phyloP scores from a whole-genome alignment of 768 basidiomycete species.

The Kwoniella heveanensis region DNA sequence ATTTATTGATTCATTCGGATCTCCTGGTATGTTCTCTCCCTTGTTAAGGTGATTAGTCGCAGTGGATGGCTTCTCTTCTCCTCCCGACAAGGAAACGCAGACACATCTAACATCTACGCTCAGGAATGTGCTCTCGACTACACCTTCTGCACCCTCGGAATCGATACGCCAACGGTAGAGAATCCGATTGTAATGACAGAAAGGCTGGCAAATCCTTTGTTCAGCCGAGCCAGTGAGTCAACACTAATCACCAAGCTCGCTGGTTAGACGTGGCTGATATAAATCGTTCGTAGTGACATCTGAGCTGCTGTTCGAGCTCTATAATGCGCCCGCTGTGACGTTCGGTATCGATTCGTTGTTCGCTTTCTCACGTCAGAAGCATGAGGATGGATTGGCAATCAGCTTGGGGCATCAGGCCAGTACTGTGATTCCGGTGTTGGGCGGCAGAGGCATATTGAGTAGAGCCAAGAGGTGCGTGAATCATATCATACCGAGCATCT shows the following conservation, averaged over 20 bases:
- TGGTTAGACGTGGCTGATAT: neutral
- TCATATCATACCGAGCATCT: neutral
- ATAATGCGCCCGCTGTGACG: constrained; percentile 77
- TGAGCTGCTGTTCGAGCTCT: constrained; percentile 93
- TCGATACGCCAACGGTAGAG: constrained; percentile 72
- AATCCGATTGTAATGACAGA: constrained; percentile 96
- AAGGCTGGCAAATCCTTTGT: constrained; percentile 79
- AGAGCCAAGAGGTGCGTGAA: constrained; percentile 75
- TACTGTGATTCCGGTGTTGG: constrained; percentile 81
- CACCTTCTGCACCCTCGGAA: constrained; percentile 81
- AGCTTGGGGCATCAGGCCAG: constrained; percentile 92
- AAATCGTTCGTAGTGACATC: constrained; percentile 70
- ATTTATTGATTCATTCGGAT: constrained; percentile 87
- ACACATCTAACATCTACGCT: too few relatives aligned
- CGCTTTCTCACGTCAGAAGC: constrained; percentile 80
- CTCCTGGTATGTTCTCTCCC: constrained; percentile 68
- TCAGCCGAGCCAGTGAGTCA: constrained; percentile 78
- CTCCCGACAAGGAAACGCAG: too few relatives aligned
- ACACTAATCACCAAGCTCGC: neutral
- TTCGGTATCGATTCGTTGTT: constrained; percentile 89
- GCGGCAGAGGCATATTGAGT: constrained; percentile 79
- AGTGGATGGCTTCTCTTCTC: too few relatives aligned
- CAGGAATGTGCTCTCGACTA: constrained; percentile 96
- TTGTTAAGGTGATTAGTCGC: neutral
- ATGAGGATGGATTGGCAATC: constrained; percentile 78